Base-by-base conservation (phyloP, 2,329 filamentous ascomycete species). In the Xylariales sp. region DNA sequence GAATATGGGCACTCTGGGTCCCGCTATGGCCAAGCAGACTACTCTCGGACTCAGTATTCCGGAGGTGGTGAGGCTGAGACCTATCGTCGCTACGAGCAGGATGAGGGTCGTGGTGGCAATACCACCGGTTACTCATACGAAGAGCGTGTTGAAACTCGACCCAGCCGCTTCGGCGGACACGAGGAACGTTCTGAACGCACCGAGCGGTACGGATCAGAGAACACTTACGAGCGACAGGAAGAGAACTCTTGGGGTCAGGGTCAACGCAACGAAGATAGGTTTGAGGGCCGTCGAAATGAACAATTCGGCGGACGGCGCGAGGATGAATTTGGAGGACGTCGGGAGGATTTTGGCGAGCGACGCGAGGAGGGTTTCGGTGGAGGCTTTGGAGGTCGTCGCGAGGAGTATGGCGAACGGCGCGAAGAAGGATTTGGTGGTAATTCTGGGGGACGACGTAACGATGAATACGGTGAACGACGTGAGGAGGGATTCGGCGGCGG, bases 11-110 rank as follows among this genome's bases (percentile, higher is more conserved):
- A 67, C 38, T 70, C 71, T 8, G 70, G 69, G 15, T 62, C 72
- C 46, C 70, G 72, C 33, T 81, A 81, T 48, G 78, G 73, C 6
- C 74, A 83, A 52, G 77, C 80, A 10, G 63, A 81, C 54, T 73
- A 77, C 49, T 71, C 66, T 21, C 65, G 79, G 52, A 84, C 77
- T 6, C 66, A 74, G 38, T 76, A 77, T 43, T 63, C 70, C 14
- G 67, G 71, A 38, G 81, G 81, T 34, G 74, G 74, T 33, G 66
- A 71, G 38, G 66, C 70, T 40, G 70, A 74, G 27, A 76, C 83
- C 41, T 85, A 81, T 59, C 68, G 70, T 41, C 74, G 78, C 21
- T 81, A 76, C 46, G 79, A 83, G 50, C 72, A 83, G 51, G 67
- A 74, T 32, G 62, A 69, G 23, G 53, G 54, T 29, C 62, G 64